Evolutionary conservation across 305 asterid species (phyloP).

Genomic region (Fraxinus ornus): DNA sequence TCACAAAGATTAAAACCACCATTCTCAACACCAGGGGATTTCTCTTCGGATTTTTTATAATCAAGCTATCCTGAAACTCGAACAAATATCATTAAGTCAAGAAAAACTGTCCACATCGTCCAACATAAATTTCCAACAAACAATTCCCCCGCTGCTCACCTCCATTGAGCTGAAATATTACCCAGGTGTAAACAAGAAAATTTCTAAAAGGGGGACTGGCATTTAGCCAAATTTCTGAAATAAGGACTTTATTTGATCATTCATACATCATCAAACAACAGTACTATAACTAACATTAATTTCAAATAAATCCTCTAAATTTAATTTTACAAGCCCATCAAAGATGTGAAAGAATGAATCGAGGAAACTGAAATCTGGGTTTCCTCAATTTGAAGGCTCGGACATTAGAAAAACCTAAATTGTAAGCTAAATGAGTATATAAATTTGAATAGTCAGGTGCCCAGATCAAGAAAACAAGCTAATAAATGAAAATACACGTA

Average conservation of each 20-base stretch:
- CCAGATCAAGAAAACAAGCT: conserved; percentile 11
- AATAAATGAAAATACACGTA: conserved; percentile 1
- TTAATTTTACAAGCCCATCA: background rate
- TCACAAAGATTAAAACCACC: conserved; percentile 63
- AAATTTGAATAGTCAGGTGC: background rate
- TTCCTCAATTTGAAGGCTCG: background rate
- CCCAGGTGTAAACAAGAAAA: background rate
- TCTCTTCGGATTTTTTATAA: conserved; percentile 54
- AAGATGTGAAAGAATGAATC: background rate
- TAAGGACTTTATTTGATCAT: background rate
- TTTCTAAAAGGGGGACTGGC: background rate
- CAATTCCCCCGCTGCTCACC: background rate
- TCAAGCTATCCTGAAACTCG: conserved; percentile 61
- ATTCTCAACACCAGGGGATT: conserved; percentile 61
- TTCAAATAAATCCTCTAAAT: background rate
- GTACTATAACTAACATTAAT: background rate
- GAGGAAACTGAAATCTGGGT: background rate
- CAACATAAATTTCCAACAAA: background rate
- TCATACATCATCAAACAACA: background rate
- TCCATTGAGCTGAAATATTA: background rate
- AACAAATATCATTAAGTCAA: background rate
- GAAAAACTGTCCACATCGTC: background rate
- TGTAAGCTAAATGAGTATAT: conserved; percentile 4
- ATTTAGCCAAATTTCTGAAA: background rate
- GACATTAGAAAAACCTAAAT: conserved; percentile 5